phyloP scores from a whole-genome alignment of 805 yeast species.

The Diddensiella caesifluorescens region DNA sequence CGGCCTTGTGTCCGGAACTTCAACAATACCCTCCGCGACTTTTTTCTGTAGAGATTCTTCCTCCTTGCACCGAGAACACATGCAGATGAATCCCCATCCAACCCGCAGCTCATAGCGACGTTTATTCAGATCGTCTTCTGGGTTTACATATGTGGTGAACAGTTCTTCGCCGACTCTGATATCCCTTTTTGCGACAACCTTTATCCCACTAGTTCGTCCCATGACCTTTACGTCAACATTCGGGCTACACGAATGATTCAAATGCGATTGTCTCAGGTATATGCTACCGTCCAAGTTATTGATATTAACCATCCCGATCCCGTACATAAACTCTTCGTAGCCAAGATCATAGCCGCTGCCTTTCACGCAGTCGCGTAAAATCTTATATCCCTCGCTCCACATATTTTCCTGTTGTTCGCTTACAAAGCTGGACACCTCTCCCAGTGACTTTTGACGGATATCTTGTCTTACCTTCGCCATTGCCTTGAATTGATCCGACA shows the following conservation, averaged over 20 bases:
- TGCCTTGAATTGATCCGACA: conserved; percentile 45
- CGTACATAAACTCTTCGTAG: conserved; percentile 52
- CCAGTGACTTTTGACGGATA: conserved; percentile 52
- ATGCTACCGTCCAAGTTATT: conserved; percentile 60
- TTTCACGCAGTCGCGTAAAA: conserved; percentile 45
- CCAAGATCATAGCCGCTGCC: conserved; percentile 30
- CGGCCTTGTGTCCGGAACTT: conserved; percentile 10
- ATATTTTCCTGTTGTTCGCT: conserved; percentile 51
- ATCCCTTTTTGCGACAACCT: conserved; percentile 52
- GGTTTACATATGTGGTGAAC: conserved; percentile 64
- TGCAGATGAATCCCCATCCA: conserved; percentile 76
- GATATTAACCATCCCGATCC: conserved; percentile 68
- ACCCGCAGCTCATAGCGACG: conserved; percentile 62
- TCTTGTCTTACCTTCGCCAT: conserved; percentile 70
- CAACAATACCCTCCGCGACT: conserved; percentile 3
- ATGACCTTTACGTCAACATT: conserved; percentile 47
- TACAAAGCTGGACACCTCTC: conserved; percentile 39
- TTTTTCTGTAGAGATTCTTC: conserved; percentile 37
- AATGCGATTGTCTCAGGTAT: conserved; percentile 58
- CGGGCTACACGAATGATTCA: conserved; percentile 75
- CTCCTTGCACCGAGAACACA: conserved; percentile 57
- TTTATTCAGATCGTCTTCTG: conserved; percentile 53
- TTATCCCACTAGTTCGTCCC: conserved; percentile 49
- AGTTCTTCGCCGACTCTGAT: conserved; percentile 64
- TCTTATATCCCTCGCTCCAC: conserved; percentile 54